Evolutionary conservation across 257 asterid genomes (phyloP).

Genomic region (Gardenia jasminoides): DNA sequence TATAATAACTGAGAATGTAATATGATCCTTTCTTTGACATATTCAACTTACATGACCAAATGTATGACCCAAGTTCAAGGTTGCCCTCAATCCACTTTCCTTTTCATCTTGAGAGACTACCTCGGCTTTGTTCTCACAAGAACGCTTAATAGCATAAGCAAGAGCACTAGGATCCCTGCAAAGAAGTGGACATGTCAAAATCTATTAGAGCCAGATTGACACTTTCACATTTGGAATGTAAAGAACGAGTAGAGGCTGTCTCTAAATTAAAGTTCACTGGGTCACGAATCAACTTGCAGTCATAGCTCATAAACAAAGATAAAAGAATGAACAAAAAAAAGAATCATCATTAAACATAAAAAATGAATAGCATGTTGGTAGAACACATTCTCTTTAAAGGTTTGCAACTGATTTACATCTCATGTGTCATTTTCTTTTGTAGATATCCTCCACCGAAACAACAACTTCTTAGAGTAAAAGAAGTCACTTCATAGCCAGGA

Average conservation of each 20-base stretch:
- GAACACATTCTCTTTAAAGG: neutral
- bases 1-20: neutral
- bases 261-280: neutral
- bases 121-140: slow-evolving; percentile 97
- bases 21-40: neutral
- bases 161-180: slow-evolving; percentile 79
- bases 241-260: neutral
- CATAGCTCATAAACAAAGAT: neutral
- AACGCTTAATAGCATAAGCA: slow-evolving; percentile 92
- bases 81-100: slow-evolving; percentile 94
- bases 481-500: neutral
- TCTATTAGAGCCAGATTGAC: neutral
- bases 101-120: slow-evolving; percentile 95
- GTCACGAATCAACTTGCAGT: neutral
- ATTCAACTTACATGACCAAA: slow-evolving; percentile 81
- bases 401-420: neutral
- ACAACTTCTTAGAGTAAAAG: neutral
- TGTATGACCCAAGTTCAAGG: slow-evolving; percentile 97
- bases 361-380: neutral
- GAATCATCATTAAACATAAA: neutral
- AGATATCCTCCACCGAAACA: neutral
- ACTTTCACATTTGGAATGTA: neutral
- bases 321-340: neutral
- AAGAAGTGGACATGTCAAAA: slow-evolving; percentile 10
- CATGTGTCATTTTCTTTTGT: neutral